These are phyloP conservation scores for Irpex sp. DNA, from an alignment of 1,284 basidiomycete genomes.

Conservation along the genomic window DNA sequence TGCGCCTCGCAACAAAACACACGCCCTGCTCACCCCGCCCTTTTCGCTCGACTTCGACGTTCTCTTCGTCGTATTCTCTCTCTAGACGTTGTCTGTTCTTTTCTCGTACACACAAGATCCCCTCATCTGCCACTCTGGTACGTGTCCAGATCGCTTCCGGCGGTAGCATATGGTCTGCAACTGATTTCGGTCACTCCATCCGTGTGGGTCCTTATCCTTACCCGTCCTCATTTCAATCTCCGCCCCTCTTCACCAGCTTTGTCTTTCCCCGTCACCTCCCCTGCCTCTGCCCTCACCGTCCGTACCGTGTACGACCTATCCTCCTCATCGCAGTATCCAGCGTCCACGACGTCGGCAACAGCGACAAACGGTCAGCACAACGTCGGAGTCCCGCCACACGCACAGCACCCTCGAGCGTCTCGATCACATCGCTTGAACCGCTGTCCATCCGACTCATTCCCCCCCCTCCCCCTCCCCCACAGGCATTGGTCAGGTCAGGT, in stretches of 20 bases:
- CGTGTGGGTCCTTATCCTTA: constrained; percentile 15
- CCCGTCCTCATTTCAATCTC: constrained; percentile 12
- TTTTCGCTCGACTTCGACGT: no score
- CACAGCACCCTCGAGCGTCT: neutral
- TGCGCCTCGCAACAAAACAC: no score
- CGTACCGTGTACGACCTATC: constrained; percentile 6
- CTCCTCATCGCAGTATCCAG: neutral
- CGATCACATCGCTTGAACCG: neutral
- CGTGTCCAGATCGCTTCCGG: neutral
- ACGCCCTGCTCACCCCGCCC: no score
- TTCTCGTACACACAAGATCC: neutral
- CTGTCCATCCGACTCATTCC: neutral
- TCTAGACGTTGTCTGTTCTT: neutral
- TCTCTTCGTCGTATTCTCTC: no score
- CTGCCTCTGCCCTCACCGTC: constrained; percentile 5
- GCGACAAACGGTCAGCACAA: constrained; percentile 5
- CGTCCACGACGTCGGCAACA: constrained; percentile 3
- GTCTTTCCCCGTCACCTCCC: constrained; percentile 15
- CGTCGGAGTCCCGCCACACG: constrained; percentile 1
- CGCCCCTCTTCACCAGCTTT: constrained; percentile 14
- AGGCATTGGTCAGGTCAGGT: constrained; percentile 1
- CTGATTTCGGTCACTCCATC: constrained; percentile 1
- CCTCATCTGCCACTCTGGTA: neutral
- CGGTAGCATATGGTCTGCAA: neutral
- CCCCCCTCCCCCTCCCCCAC: neutral